These are phyloP conservation scores for Silene noctiflora DNA, from an alignment of 179 eudicot species.

Conservation along the genomic window DNA sequence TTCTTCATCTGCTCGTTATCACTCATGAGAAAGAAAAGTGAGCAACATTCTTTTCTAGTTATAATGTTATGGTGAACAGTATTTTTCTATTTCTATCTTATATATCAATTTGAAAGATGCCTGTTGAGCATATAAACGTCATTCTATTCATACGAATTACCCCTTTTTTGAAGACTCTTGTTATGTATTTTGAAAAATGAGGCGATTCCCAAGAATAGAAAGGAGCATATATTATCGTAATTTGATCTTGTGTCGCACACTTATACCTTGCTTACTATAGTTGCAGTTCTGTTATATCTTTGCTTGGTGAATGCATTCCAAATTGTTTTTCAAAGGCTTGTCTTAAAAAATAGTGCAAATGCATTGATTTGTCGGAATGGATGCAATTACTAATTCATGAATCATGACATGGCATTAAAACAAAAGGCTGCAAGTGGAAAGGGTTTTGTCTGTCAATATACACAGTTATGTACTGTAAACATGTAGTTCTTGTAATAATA, in stretches of 20 bases:
- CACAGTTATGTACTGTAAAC: neutral
- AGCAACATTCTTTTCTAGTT: constrained; percentile 28
- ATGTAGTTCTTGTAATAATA: neutral
- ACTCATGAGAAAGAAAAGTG: constrained; percentile 94
- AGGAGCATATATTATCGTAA: neutral
- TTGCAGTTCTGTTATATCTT: neutral
- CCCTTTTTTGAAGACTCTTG: neutral
- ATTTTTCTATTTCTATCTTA: neutral
- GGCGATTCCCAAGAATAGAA: neutral
- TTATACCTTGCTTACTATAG: neutral
- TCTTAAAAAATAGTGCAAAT: neutral
- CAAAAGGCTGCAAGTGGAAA: neutral
- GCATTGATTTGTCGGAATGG: neutral
- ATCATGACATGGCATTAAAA: neutral
- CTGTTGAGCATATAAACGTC: neutral
- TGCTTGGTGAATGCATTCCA: neutral
- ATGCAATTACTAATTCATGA: neutral
- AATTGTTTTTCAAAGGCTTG: neutral
- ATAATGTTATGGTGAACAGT: neutral
- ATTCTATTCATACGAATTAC: neutral
- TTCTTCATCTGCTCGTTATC: constrained; percentile 92
- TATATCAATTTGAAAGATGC: neutral
- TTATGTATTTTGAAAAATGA: neutral
- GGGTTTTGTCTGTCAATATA: neutral
- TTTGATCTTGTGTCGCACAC: neutral